phyloP scores from a whole-genome alignment of 257 asterid species.

The Cynanchum wilfordii region DNA sequence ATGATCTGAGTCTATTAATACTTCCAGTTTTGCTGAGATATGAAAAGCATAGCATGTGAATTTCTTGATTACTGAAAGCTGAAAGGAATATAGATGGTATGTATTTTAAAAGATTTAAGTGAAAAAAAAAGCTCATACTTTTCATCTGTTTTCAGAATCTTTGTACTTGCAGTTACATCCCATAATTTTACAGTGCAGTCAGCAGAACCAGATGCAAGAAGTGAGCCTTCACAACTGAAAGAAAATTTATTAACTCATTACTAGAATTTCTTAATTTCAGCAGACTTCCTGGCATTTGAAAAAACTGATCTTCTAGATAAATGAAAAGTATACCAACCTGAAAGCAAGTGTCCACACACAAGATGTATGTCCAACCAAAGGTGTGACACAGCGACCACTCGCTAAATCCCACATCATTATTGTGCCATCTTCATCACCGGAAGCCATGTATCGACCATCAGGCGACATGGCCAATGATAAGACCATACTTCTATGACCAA shows the following conservation, averaged over 20 bases:
- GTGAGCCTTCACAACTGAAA: constrained; percentile 95
- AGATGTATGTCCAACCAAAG: constrained; percentile 88
- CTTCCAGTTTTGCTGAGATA: constrained; percentile 56
- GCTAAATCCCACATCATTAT: constrained; percentile 99
- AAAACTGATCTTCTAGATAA: background rate
- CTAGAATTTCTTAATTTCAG: background rate
- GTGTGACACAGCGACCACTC: constrained; percentile 87
- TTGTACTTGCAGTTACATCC: constrained; percentile 88
- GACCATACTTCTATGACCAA: constrained; percentile 95
- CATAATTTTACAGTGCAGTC: constrained; percentile 95
- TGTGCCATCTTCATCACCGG: constrained; percentile 98
- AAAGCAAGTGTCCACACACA: constrained; percentile 95
- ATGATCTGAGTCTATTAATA: constrained; percentile 59
- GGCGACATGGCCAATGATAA: constrained; percentile 88
- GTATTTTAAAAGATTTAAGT: background rate
- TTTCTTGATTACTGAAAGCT: background rate
- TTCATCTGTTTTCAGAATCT: constrained; percentile 61
- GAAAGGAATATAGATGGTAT: background rate
- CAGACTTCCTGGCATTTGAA: background rate
- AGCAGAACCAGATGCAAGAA: constrained; percentile 98
- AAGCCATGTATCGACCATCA: constrained; percentile 98
- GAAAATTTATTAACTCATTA: constrained; percentile 11
- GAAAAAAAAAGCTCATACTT: constrained; percentile 26
- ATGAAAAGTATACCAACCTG: constrained; percentile 42
- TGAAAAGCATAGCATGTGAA: background rate